Evolutionary conservation across 495 filamentous ascomycete species (phyloP).

Genomic region (Podospora anserina): DNA sequence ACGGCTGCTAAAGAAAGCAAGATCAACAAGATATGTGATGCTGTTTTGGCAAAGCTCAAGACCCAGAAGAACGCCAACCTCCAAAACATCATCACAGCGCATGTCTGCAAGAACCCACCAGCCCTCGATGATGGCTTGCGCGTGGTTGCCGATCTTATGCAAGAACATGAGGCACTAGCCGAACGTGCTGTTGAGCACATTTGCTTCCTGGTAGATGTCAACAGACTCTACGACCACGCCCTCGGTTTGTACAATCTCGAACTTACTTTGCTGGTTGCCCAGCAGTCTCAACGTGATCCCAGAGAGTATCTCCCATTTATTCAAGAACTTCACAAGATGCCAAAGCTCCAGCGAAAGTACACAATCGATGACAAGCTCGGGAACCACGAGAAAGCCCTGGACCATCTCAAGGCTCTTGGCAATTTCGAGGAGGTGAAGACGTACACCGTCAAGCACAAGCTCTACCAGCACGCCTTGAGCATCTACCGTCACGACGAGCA

Average conservation of each 20-base stretch:
- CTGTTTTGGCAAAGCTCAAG: constrained; percentile 66
- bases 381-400: constrained; percentile 70
- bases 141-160: constrained; percentile 73
- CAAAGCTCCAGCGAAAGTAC: constrained; percentile 65
- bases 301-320: constrained; percentile 94
- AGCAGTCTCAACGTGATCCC: constrained; percentile 94
- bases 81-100: constrained; percentile 90
- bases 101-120: constrained; percentile 88
- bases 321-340: constrained; percentile 73
- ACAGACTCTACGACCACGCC: constrained; percentile 86
- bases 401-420: constrained; percentile 63
- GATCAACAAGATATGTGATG: constrained; percentile 85
- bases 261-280: constrained; percentile 82
- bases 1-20: constrained; percentile 49
- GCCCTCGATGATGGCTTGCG: constrained; percentile 80
- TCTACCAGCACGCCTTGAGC: constrained; percentile 73
- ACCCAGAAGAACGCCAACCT: constrained; percentile 64
- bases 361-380: constrained; percentile 85
- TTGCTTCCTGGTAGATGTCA: constrained; percentile 91
- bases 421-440: constrained; percentile 67
- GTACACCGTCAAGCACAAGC: constrained; percentile 73
- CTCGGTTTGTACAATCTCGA: constrained; percentile 90
- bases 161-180: constrained; percentile 61
- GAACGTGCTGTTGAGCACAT: constrained; percentile 92
- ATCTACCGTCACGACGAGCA: constrained; percentile 78